Base-by-base conservation (phyloP, 345 rosid genomes). In the Jatropha curcas region DNA sequence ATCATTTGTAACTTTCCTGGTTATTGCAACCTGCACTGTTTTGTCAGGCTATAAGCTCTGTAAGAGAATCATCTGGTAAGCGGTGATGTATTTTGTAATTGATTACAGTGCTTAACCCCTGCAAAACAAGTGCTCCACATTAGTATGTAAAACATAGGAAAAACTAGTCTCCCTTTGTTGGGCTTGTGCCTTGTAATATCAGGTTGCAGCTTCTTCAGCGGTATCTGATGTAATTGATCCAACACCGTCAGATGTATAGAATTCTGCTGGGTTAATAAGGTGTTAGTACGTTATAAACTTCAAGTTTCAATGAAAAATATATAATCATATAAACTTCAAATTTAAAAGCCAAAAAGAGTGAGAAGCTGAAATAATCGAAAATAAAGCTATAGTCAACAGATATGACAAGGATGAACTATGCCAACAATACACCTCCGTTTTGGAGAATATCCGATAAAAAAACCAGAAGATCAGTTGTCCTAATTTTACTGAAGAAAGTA, bases 11-110 rank as follows among this genome's bases (percentile, higher is more conserved):
- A 73, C 84, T n/a, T 89, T 87, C 81, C n/a, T 85, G 3, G 68
- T 83, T 58, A 48, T 85, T 19, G 86, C 76, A 62, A 59, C 61
- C 48, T 88, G 85, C 62, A 68, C 84, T 70, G 65, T 86, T 65
- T 48, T 91, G 37, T 89, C 95, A 16, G 95, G 97, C 20, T 86
- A 89, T 87, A 91, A 79, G 85, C 98, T 91, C 64, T 93, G 95
- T 70, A 91, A 91, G 86, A 88, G 96, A 86, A 82, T 89, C 73
- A 83, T 70, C 50, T 91, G 97, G n/a, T n/a, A n/a, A n/a, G n/a
- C n/a, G n/a, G 92, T 81, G 79, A 81, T 41, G 25, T 80, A 77
- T 80, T 48, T 25, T 13, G 52, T 13, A 48, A 14, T 17, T 35
- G 16, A 5, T 62, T 62, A 27, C 19, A 34, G n/a, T 30, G 41